These are phyloP conservation scores for Mariannaea sp. DNA, from an alignment of 2,329 filamentous ascomycete genomes.

Conservation along the genomic window DNA sequence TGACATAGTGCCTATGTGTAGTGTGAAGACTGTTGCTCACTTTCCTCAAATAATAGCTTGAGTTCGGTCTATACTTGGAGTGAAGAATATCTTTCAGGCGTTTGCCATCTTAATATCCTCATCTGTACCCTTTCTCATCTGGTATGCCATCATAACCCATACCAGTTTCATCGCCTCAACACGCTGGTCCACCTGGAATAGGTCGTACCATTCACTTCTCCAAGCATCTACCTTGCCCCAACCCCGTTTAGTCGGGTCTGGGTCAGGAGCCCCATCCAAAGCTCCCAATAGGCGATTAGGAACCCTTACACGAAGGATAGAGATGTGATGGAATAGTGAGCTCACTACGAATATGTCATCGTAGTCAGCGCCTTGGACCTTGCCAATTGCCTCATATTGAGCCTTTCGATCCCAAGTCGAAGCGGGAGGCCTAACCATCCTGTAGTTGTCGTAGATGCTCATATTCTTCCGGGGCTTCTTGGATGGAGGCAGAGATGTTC, in stretches of 20 bases:
- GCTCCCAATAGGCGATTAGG: conserved; percentile 58
- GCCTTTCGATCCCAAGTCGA: conserved; percentile 65
- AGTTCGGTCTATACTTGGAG: neutral
- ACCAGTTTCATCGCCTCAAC: conserved; percentile 60
- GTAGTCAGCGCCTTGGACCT: conserved; percentile 50
- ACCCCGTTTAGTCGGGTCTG: conserved; percentile 43
- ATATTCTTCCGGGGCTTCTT: conserved; percentile 61
- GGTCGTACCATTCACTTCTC: conserved; percentile 65
- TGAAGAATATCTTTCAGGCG: conserved; percentile 19
- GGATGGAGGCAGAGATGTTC: conserved; percentile 31
- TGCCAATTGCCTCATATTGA: conserved; percentile 62
- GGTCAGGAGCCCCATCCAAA: conserved; percentile 52
- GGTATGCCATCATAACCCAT: conserved; percentile 64
- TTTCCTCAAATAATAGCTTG: neutral
- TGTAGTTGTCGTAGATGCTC: conserved; percentile 66
- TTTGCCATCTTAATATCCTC: conserved; percentile 39
- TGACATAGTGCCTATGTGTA: too few species aligned
- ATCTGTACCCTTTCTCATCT: conserved; percentile 54
- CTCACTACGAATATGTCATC: conserved; percentile 68
- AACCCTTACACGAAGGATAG: conserved; percentile 62
- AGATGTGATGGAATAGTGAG: conserved; percentile 65
- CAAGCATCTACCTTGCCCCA: conserved; percentile 61
- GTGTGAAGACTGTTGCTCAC: neutral
- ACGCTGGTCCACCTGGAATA: conserved; percentile 60
- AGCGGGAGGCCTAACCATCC: conserved; percentile 63